These are phyloP conservation scores for Suillus discolor DNA, from an alignment of 768 basidiomycete genomes.

Conservation along the genomic window DNA sequence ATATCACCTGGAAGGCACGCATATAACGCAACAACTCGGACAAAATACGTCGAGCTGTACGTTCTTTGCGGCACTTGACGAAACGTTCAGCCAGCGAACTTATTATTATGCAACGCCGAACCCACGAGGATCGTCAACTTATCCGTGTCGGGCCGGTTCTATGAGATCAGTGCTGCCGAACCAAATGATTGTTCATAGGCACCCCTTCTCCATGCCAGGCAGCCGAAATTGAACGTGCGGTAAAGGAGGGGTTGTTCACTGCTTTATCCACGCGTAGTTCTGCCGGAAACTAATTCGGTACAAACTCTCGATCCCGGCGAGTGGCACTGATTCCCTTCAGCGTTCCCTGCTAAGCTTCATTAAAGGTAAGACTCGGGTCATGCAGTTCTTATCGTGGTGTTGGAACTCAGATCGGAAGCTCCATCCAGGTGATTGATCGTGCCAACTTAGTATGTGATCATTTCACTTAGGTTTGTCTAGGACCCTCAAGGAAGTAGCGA, in stretches of 20 bases:
- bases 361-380: slow-evolving; percentile 4
- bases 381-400: slow-evolving; percentile 11
- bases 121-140: slow-evolving; percentile 30
- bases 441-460: slow-evolving; percentile 4
- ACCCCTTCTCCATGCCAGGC: slow-evolving; percentile 25
- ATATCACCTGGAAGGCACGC: neutral
- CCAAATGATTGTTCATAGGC: slow-evolving; percentile 16
- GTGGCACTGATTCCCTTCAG: slow-evolving; percentile 1
- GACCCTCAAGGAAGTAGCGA: slow-evolving; percentile 20
- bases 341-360: neutral
- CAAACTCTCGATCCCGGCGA: neutral
- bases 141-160: slow-evolving; percentile 21
- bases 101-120: slow-evolving; percentile 17
- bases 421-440: slow-evolving; percentile 6
- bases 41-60: neutral
- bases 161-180: slow-evolving; percentile 3
- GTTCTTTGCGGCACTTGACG: neutral
- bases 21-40: neutral
- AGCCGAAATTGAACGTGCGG: slow-evolving; percentile 29
- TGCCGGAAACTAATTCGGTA: neutral
- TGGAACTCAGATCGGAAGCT: slow-evolving; percentile 17
- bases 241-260: slow-evolving; percentile 19
- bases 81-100: neutral
- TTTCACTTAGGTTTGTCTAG: neutral
- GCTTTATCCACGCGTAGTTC: slow-evolving; percentile 13